A percentile compares a stretch with the other conserved stretches of the same genome.
Conservation (phyloP, 2,329 filamentous ascomycete genomes). For the Harringtonia lauricola region DNA sequence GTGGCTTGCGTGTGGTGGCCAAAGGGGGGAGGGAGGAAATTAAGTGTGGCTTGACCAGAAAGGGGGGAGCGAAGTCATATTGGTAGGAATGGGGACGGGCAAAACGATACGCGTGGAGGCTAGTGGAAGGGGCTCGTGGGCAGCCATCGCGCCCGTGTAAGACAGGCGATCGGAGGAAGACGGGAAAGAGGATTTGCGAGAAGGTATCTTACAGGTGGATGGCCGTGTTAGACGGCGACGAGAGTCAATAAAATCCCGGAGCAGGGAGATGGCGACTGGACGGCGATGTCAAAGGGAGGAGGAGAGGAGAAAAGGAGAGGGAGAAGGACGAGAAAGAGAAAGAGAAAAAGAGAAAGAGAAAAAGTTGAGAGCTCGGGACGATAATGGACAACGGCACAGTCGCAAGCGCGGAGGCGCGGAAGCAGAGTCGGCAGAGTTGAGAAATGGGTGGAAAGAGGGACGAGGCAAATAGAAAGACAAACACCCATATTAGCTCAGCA, state of each 20-base stretch:
- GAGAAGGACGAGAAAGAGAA: background rate
- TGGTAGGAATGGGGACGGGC: background rate
- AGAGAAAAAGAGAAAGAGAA: background rate
- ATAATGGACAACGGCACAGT: background rate
- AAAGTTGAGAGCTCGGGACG: background rate
- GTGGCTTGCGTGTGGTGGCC: slow-evolving; percentile 2
- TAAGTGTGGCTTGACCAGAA: slow-evolving; percentile 3
- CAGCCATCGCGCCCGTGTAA: too few relatives aligned
- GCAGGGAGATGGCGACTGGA: too few relatives aligned
- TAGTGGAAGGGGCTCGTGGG: too few relatives aligned
- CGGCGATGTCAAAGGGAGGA: too few relatives aligned
- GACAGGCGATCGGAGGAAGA: background rate
- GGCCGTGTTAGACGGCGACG: background rate
- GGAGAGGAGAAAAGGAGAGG: background rate
- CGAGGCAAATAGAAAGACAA: too few relatives aligned
- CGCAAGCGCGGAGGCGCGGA: background rate
- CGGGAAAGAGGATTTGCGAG: background rate
- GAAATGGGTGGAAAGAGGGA: too few relatives aligned
- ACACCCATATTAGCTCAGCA: too few relatives aligned
- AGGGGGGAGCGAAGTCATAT: background rate
- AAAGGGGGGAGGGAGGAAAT: background rate
- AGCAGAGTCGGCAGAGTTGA: too few relatives aligned
- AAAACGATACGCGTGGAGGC: too few relatives aligned
- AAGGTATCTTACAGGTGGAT: background rate
- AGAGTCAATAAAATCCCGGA: too few relatives aligned